Evolutionary conservation across 257 asterid genomes (phyloP).

Genomic region (Osmanthus fragrans): DNA sequence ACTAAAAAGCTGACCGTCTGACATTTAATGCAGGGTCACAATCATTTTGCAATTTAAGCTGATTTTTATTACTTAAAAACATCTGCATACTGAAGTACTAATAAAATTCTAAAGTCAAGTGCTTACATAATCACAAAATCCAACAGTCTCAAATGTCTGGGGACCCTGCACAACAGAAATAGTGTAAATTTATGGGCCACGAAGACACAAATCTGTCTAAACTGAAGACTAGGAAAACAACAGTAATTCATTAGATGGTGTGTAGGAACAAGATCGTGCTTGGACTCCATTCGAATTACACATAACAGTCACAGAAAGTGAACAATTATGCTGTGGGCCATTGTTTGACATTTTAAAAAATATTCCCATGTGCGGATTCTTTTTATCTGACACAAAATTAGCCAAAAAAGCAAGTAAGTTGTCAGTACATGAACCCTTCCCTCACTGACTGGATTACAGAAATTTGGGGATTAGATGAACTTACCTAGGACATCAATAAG

Average conservation of each 20-base stretch:
- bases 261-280: slow-evolving; percentile 44
- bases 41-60: too few relatives aligned
- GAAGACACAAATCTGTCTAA: slow-evolving; percentile 14
- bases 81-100: background rate
- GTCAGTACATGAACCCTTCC: slow-evolving; percentile 1
- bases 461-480: slow-evolving; percentile 13
- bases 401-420: slow-evolving; percentile 22
- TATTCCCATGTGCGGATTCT: slow-evolving; percentile 60
- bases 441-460: slow-evolving; percentile 1
- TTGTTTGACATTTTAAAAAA: slow-evolving; percentile 63
- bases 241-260: background rate
- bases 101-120: slow-evolving; percentile 21
- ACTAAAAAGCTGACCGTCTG: too few relatives aligned
- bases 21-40: too few relatives aligned
- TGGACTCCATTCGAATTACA: slow-evolving; percentile 44
- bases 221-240: slow-evolving; percentile 13
- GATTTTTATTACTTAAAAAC: background rate
- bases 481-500: slow-evolving; percentile 60
- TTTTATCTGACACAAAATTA: slow-evolving; percentile 59
- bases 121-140: slow-evolving; percentile 82
- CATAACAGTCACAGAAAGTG: slow-evolving; percentile 51
- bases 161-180: slow-evolving; percentile 59
- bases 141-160: slow-evolving; percentile 20
- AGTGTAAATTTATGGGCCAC: slow-evolving; percentile 8
- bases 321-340: slow-evolving; percentile 58